Conservation (phyloP, 2,329 filamentous ascomycete genomes). For the Rhynchosporium secalis region DNA sequence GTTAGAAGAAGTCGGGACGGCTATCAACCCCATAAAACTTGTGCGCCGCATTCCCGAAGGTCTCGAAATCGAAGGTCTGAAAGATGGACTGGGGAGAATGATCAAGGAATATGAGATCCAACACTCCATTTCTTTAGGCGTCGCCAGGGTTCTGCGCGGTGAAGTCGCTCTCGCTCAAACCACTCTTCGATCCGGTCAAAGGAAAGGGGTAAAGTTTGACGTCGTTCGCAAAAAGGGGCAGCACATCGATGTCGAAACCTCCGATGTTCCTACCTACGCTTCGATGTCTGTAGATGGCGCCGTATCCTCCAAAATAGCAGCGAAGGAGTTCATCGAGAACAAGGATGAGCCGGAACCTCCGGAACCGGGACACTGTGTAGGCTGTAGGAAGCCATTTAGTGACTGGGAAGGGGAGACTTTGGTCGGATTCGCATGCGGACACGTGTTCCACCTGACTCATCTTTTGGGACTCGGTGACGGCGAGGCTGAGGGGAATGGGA, state of each 20-base stretch:
- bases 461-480: conserved; percentile 51
- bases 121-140: conserved; percentile 85
- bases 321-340: conserved; percentile 21
- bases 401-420: conserved; percentile 69
- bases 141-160: conserved; percentile 80
- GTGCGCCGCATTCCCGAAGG: conserved; percentile 90
- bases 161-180: conserved; percentile 87
- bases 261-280: conserved; percentile 41
- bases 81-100: conserved; percentile 85
- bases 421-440: conserved; percentile 78
- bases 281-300: conserved; percentile 8
- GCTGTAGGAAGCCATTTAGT: conserved; percentile 56
- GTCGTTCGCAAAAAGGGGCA: conserved; percentile 52
- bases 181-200: conserved; percentile 74
- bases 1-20: conserved; percentile 89
- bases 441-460: conserved; percentile 77
- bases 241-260: conserved; percentile 47
- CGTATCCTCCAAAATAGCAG: conserved; percentile 21
- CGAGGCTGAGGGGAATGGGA: conserved; percentile 5
- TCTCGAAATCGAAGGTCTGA: conserved; percentile 84
- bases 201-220: conserved; percentile 86
- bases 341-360: conserved; percentile 27
- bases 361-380: conserved; percentile 58
- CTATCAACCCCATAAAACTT: conserved; percentile 88
- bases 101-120: conserved; percentile 96